Conservation (phyloP, 2,329 filamentous ascomycete species). For the Sclerotinia sclerotiorum region DNA sequence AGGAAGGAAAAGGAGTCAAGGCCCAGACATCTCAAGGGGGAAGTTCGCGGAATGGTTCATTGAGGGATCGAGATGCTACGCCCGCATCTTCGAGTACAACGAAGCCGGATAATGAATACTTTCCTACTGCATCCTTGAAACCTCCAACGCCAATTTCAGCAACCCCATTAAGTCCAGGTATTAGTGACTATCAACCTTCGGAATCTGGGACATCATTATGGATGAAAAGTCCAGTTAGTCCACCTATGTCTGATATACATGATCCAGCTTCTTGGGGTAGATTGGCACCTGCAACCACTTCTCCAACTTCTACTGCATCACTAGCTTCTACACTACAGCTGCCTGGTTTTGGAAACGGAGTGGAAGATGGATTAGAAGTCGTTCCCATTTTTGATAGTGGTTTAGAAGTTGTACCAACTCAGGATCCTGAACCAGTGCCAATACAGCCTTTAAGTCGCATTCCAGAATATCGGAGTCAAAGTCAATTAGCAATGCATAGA, state of each 20-base stretch:
- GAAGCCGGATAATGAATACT: constrained; percentile 14
- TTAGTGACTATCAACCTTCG: constrained; percentile 23
- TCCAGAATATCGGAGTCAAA: constrained; percentile 15
- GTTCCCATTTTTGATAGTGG: constrained; percentile 23
- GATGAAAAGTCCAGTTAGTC: constrained; percentile 23
- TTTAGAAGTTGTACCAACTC: constrained; percentile 19
- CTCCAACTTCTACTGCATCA: neutral
- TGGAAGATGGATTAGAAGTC: constrained; percentile 36
- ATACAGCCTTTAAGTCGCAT: neutral
- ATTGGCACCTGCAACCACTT: constrained; percentile 4
- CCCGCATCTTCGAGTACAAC: constrained; percentile 15
- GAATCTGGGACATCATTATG: constrained; percentile 11
- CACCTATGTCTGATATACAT: constrained; percentile 9
- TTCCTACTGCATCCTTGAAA: constrained; percentile 9
- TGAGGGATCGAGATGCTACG: constrained; percentile 21
- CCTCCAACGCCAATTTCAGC: constrained; percentile 13
- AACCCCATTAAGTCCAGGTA: constrained; percentile 5
- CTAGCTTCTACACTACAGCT: constrained; percentile 31
- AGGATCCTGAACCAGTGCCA: constrained; percentile 11
- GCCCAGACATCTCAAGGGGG: constrained; percentile 26
- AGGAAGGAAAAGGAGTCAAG: constrained; percentile 35
- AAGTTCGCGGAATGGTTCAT: constrained; percentile 18
- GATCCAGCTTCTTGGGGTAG: constrained; percentile 19
- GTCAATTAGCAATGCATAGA: constrained; percentile 26
- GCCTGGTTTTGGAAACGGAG: constrained; percentile 31